phyloP scores from a whole-genome alignment of 2,329 filamentous ascomycete genomes.

The Mycosphaerella arachidis region DNA sequence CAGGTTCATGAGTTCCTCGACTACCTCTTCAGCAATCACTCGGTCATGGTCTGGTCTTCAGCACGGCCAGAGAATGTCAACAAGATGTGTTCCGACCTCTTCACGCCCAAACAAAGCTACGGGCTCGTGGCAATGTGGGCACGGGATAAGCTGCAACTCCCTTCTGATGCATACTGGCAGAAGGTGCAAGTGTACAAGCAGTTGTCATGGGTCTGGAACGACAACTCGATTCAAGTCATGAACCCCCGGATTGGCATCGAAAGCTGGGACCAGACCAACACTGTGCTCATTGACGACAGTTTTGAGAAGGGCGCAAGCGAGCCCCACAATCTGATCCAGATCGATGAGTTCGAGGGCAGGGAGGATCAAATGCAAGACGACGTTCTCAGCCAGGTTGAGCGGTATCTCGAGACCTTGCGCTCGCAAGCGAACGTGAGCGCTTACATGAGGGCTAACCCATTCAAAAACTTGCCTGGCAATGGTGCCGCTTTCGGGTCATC shows the following conservation, averaged over 20 bases:
- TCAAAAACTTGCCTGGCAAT: constrained; percentile 2
- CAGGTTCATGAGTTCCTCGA: constrained; percentile 64
- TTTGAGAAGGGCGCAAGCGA: constrained; percentile 74
- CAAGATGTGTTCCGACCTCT: constrained; percentile 61
- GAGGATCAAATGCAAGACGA: constrained; percentile 40
- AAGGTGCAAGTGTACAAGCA: constrained; percentile 90
- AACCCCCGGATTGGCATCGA: constrained; percentile 40
- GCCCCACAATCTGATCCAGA: constrained; percentile 73
- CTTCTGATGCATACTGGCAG: constrained; percentile 56
- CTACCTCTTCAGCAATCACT: constrained; percentile 70
- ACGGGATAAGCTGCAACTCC: constrained; percentile 70
- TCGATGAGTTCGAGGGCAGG: constrained; percentile 68
- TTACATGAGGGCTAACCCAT: constrained; percentile 20
- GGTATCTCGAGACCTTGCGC: constrained; percentile 50
- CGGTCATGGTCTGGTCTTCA: constrained; percentile 87
- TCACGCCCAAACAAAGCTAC: constrained; percentile 51
- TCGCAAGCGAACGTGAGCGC: constrained; percentile 51
- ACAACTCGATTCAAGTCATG: constrained; percentile 39
- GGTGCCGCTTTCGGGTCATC: not conserved
- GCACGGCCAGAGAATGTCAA: constrained; percentile 69
- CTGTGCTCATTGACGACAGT: constrained; percentile 84
- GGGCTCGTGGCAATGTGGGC: constrained; percentile 69
- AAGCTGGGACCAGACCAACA: constrained; percentile 77
- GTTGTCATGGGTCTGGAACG: constrained; percentile 66
- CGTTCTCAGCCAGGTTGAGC: constrained; percentile 48